Evolutionary conservation across 1,284 basidiomycete genomes (phyloP), one percentile per base, ranked within the genome.

Genomic region (Leccinum griseonigrum): DNA sequence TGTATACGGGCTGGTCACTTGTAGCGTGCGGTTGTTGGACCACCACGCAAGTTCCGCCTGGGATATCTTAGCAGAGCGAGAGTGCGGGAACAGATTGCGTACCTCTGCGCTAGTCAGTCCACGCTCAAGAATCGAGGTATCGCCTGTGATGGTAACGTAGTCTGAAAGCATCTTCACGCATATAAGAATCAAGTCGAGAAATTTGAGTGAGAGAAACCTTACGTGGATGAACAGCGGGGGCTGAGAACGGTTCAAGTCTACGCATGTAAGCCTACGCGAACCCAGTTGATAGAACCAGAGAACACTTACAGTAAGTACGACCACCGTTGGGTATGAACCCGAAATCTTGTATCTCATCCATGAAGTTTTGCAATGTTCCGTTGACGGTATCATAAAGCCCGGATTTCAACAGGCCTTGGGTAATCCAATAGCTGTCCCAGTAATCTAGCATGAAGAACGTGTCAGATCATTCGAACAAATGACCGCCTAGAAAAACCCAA

Each of bases 241-340:
- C 74, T 97, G 95, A 29, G 93, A 95, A 57, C 95, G 86, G 71
- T 96, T 85, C 64, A 97, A 76, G 76, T 97, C 89, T 90, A 57
- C 34, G 26, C 14, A 63, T 58, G 16, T 38, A 28, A 62, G 31
- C 54, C 16, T 32, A 38, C n/a, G 13, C 48, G n/a, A 29, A 18
- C 10, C 28, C 10, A 18, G 10, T 18, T 2, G 1, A 38, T 34
- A 73, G 48, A 67, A 67, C 50, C 34, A n/a, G 14, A 54, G n/a
- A 34, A 26, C 7, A 67, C 82, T 65, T 68, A 88, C 88, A 92
- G 67, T 93, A 92, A 56, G 88, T 88, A 3, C 92, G 82, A 14
- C 94, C 94, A 13, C 95, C 95, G 70, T 97, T 98, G 2, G 95
- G 95, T 66, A 98, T 88, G 77, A 97, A 98, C 0, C 95, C 95